Evolutionary conservation across 1,284 basidiomycete genomes (phyloP), one percentile per base, ranked within the genome.

Genomic region (Irpex lacteus): DNA sequence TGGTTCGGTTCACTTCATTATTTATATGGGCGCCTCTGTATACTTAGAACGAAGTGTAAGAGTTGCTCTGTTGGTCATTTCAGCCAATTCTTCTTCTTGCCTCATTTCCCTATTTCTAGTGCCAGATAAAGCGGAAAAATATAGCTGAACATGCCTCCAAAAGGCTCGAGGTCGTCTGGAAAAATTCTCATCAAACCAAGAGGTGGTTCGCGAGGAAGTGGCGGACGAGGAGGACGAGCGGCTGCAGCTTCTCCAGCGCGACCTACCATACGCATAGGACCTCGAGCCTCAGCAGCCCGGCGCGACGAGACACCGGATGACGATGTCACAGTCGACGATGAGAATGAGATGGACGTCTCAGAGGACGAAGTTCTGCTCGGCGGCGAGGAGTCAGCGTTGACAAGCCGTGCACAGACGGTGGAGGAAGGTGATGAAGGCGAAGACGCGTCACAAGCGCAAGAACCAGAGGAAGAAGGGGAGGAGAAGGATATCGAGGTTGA

Each of bases 141-240:
- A 19, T 49, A 47, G 9, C 50, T 52, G 34, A 58, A 11, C 15
- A 67, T 67, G 66, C 57, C 66, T 8, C 62, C 66, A 50, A 62
- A 34, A 37, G 36, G 53, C 5, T 49, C 66, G 32, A 26, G 50
- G 44, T 66, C 67, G 15, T 62, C 57, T 18, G 66, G 65, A 13
- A 75, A 74, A 68, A 75, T 75, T 34, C 72, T 74, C 40, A 75
- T 75, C 44, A 73, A 71, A 52, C 73, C 74, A 3, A 72, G 70
- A 6, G 65, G 67, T 15, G 60, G 54, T 21, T 11, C 54, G 26
- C 54, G 34, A 15, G 54, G 11, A 13, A 19, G 19, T 19, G 18
- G 50, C 32, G 7, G 54, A 15, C 18, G 18, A 26, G 50, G 11
- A 56, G 26, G n/a, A 60, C 50, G 59, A 57, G 47, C 26, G 60